Evolutionary conservation across 2,329 filamentous ascomycete genomes (phyloP), one percentile per base, ranked within the genome.

Genomic region (Penicillium sp.): DNA sequence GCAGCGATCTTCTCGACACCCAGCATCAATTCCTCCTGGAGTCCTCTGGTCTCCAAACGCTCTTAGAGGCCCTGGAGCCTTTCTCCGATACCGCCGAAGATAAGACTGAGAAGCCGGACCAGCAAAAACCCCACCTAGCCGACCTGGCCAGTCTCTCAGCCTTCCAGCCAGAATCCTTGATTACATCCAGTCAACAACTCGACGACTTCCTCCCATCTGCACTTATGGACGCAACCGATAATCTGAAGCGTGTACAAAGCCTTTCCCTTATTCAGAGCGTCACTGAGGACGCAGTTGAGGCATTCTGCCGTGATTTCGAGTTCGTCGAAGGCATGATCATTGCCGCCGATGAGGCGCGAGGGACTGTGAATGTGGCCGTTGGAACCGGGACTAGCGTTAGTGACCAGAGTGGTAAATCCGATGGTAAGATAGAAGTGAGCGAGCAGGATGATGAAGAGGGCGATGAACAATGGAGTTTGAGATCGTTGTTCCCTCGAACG

Each of bases 151-250:
- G 70, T 1, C 78, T 89, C 1, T 78, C 82, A 0, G 75, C 82
- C 4, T 84, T 91, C 69, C 82, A 87, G 58, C 82, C 84, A 0
- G 76, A 82, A 6, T 75, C 82, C 0, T 79, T 97, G n/a, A 77
- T 83, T 1, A 77, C 81, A 50, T 86, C 88, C 2, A 90, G 90
- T 67, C 90, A 93, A 67, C 84, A 82, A 41, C 81, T 99, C 7
- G 94, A 99, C 69, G 87, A 91, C 60, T 99, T 97, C 76, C 80
- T 99, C 25, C 93, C 94, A 0, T 95, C 91, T 1, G 94, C 93
- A 3, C 82, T 96, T 31, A 93, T 97, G 81, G 94, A 99, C 71
- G 93, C 93, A 3, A 86, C 90, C 66, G 89, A 94, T 50, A 90
- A 91, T 59, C 75, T 97, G 27, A 88, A 88, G 62, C 80, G 85